phyloP scores from a whole-genome alignment of 768 basidiomycete genomes.

The Pulveroboletus sp. region DNA sequence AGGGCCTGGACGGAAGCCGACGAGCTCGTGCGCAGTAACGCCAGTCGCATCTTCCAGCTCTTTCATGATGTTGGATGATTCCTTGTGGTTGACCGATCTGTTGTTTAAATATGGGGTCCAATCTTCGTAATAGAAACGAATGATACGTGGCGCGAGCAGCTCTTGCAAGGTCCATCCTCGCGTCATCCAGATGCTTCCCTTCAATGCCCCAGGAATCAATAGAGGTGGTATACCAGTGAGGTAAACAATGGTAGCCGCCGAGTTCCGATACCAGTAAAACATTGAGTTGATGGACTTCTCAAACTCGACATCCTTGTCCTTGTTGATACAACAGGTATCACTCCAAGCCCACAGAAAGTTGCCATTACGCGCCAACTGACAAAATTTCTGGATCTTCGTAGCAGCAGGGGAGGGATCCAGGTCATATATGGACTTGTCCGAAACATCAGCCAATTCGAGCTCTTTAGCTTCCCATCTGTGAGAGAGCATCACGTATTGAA shows the following conservation, averaged over 20 bases:
- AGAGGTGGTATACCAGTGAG: conserved; percentile 12
- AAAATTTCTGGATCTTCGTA: conserved; percentile 18
- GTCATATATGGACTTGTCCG: conserved; percentile 7
- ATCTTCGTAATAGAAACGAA: conserved; percentile 20
- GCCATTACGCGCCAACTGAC: conserved; percentile 7
- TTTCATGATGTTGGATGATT: conserved; percentile 11
- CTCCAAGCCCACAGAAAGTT: conserved; percentile 22
- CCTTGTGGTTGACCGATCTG: conserved; percentile 14
- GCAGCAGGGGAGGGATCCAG: conserved; percentile 6
- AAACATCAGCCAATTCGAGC: conserved; percentile 9
- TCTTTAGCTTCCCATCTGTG: conserved; percentile 21
- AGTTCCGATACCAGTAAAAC: conserved; percentile 19
- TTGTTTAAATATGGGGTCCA: conserved; percentile 20
- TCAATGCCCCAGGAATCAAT: conserved; percentile 8
- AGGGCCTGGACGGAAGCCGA: conserved; percentile 9
- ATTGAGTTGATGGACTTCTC: conserved; percentile 18
- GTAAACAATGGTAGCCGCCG: conserved; percentile 19
- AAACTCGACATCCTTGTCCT: conserved; percentile 15
- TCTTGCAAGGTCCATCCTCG: conserved; percentile 26
- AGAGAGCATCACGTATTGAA: conserved; percentile 22
- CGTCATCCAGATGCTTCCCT: conserved; percentile 16
- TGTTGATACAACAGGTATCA: conserved; percentile 25
- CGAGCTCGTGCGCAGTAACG: conserved; percentile 6
- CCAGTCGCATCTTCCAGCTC: conserved; percentile 12
- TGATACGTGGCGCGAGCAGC: conserved; percentile 18